Evolutionary conservation across 2,329 filamentous ascomycete genomes (phyloP), one percentile per base, ranked within the genome.

Genomic region (Hypoxylon sp.): DNA sequence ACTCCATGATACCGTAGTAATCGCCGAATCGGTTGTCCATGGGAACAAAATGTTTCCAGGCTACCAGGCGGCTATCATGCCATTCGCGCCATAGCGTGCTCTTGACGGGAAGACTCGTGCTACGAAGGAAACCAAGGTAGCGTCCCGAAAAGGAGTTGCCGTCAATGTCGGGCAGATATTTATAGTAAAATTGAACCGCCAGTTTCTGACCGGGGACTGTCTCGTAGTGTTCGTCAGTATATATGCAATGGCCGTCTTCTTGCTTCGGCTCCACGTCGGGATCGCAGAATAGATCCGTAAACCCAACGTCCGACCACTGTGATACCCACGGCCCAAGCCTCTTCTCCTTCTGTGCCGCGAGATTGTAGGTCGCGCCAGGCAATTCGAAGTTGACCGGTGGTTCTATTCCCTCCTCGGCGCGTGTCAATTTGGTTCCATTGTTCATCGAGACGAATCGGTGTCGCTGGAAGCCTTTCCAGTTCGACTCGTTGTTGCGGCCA

Each of bases 1-100:
- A 94, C 61, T 91, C 87, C 83, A 93, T 84, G 59, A 93, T 88
- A 45, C 87, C 88, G 66, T 89, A 94, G 72, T 91, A 85, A 70
- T 94, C 92, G 34, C 86, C 80, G 72, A 90, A 94, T 1, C 88
- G 86, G 73, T 87, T 91, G 74, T 94, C 90, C 85, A 95, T 89
- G 14, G 92, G 92, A 1, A 94, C 89, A 72, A 92, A 95, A 77
- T 96, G 92, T 73, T 88, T 88, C 92, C 92, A 96, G 0, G 91
- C 84, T 1, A 93, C 81, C 1, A 95, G 81, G 2, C 92, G 84
- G 46, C 85, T 86, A 75, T 94, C 91, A 74, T 94, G 92, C 92
- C 92, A 96, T 76, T 96, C 92, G 19, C 87, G 84, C 79, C 90
- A 96, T 21, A 95, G 81, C 0, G 92, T 93, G 5, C 90, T 87